These are phyloP conservation scores for Tuber magnatum DNA, from an alignment of 495 filamentous ascomycete genomes.

Conservation along the genomic window DNA sequence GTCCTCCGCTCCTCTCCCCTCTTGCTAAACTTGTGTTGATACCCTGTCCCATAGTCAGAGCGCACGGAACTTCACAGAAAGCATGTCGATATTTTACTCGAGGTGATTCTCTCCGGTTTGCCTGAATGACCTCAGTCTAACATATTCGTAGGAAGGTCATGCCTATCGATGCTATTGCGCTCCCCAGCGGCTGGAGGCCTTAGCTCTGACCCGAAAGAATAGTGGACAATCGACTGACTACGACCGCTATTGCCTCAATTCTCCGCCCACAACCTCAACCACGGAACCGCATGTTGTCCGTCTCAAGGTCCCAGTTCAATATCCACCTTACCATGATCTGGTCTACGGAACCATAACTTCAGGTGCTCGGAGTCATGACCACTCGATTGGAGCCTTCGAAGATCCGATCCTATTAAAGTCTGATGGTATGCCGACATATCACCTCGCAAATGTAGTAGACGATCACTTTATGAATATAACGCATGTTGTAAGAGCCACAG, in stretches of 20 bases:
- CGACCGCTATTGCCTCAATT: slow-evolving; percentile 64
- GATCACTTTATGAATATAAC: slow-evolving; percentile 92
- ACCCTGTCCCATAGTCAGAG: slow-evolving; percentile 58
- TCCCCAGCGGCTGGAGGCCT: slow-evolving; percentile 57
- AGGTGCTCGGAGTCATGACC: slow-evolving; percentile 43
- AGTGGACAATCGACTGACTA: slow-evolving; percentile 61
- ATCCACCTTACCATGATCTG: slow-evolving; percentile 62
- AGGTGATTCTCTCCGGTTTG: slow-evolving; percentile 20
- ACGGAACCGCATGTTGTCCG: slow-evolving; percentile 73
- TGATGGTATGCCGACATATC: slow-evolving; percentile 89
- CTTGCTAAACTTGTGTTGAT: slow-evolving; percentile 11
- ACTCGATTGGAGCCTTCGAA: slow-evolving; percentile 49
- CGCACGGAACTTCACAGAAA: slow-evolving; percentile 64
- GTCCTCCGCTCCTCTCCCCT: background rate
- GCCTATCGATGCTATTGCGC: slow-evolving; percentile 94
- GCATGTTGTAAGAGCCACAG: slow-evolving; percentile 76
- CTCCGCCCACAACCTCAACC: slow-evolving; percentile 59
- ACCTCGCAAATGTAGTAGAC: slow-evolving; percentile 94
- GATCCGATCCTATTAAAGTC: slow-evolving; percentile 82
- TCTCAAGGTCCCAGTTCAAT: slow-evolving; percentile 55
- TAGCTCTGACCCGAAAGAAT: slow-evolving; percentile 54
- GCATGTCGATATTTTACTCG: slow-evolving; percentile 63
- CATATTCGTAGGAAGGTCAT: slow-evolving; percentile 47
- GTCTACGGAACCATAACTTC: slow-evolving; percentile 61
- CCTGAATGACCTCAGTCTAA: background rate